Evolutionary conservation across 495 filamentous ascomycete genomes (phyloP), one percentile per base, ranked within the genome.

Genomic region (Tuber brumale): DNA sequence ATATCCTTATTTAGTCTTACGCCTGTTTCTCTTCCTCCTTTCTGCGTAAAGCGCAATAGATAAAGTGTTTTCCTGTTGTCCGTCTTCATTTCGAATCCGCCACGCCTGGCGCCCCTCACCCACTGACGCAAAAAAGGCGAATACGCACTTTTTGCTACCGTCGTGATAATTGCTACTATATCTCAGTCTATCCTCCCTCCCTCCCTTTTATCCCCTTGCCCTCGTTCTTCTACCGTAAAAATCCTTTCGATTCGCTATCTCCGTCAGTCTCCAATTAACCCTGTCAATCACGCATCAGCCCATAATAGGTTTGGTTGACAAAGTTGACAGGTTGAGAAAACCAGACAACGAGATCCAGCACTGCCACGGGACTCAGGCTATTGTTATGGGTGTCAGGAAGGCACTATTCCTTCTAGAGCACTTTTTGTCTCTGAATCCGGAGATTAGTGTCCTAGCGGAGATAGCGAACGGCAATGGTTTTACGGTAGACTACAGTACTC

Each of bases 1-100:
- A 76, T 42, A 61, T 19, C 69, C 69, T 76, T 70, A 48, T 41
- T 71, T 72, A 66, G 57, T 66, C 12, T n/a, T 66, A 16, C 57
- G 57, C 31, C n/a, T 31, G 57, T 31, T 66, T 66, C n/a, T 31
- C 12, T 66, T n/a, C n/a, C n/a, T 66, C n/a, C n/a, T 14, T 27
- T 66, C 27, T 12, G 27, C 57, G 31, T 66, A 27, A n/a, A n/a
- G n/a, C n/a, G n/a, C 31, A 9, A 7, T 66, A 31, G 1, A 27
- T 31, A 66, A 66, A 18, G 6, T 18, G 5, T 66, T 35, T 35
- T 31, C 57, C 27, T 19, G 27, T 66, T 66, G 27, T 31, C 51
- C 3, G 23, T 61, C 27, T 27, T 27, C 14, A 31, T 35, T 35
- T 66, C 4, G 57, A 31, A 31, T 35, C 18, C 3, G 27, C 16